Percentiles rank a stretch among this genome's conserved stretches.
phyloP scores from a whole-genome alignment of 352 stramenopile genomes.

The Phytophthora crassamura region DNA sequence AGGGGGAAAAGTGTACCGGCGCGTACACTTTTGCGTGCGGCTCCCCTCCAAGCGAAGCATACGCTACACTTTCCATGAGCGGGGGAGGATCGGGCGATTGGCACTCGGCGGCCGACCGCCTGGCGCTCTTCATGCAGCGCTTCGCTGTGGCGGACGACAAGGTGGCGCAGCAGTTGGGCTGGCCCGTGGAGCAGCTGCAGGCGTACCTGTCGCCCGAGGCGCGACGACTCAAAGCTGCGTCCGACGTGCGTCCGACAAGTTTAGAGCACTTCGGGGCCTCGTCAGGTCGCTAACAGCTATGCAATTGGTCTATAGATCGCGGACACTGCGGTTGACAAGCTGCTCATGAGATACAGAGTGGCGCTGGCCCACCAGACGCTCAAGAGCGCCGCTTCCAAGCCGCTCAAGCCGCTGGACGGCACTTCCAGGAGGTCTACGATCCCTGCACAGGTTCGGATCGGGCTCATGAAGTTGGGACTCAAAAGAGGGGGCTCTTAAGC shows the following conservation, averaged over 20 bases:
- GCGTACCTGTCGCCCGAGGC: constrained; percentile 61
- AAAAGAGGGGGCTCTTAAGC: constrained; percentile 1
- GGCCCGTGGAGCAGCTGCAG: constrained; percentile 56
- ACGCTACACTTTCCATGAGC: constrained; percentile 30
- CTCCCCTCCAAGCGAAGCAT: constrained; percentile 28
- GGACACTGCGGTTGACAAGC: constrained; percentile 65
- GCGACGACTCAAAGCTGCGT: constrained; percentile 40
- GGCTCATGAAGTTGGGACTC: neutral
- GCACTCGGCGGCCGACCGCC: constrained; percentile 56
- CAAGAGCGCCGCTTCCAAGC: constrained; percentile 31
- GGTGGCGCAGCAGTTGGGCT: constrained; percentile 61
- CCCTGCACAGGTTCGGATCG: constrained; percentile 45
- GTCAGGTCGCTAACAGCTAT: constrained; percentile 17
- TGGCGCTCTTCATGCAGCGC: constrained; percentile 69
- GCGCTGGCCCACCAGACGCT: constrained; percentile 49
- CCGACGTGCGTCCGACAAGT: constrained; percentile 35
- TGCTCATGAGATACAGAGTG: constrained; percentile 69
- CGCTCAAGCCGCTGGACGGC: constrained; percentile 42
- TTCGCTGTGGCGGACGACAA: constrained; percentile 51
- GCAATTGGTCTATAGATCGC: constrained; percentile 39
- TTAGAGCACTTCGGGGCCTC: neutral
- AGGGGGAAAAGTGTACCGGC: constrained; percentile 18
- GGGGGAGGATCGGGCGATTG: constrained; percentile 34
- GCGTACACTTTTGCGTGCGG: constrained; percentile 4
- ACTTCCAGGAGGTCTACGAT: constrained; percentile 47